Base-by-base conservation (phyloP, 192 early-diverging fungal genomes). In the Coemansia sp. region DNA sequence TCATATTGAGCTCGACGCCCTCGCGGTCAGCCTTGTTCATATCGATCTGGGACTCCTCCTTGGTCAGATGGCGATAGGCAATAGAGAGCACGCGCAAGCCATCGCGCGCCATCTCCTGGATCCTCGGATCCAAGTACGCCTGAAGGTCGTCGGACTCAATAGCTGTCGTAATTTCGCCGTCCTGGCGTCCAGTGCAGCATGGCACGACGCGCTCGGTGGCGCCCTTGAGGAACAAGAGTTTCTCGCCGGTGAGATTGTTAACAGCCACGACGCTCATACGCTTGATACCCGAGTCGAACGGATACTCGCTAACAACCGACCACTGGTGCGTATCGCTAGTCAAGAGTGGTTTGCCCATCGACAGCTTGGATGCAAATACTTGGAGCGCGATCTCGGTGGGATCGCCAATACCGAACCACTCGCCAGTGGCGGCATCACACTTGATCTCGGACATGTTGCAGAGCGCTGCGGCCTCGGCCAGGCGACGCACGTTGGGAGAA, bases 321-420 rank as follows among this genome's bases (percentile, higher is more conserved):
- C 87, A 90, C 17, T 82, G 77, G 66, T 77, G 44, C 50, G 71
- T 64, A 62, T 57, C 42, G 45, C 62, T 64, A 23, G 74, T 69
- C 73, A 96, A 86, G 66, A 67, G 76, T 4, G 89, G 90, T 55
- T 94, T 90, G 42, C 89, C 82, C 77, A 93, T 86, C 0, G 89
- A 85, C n/a, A 90, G 82, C 73, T 96, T 95, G 63, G 90, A 77
- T 1, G 94, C 89, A 61, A 93, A 91, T 10, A 94, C 91, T 51
- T 94, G 90, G 64, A 98, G 88, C 23, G 95, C 93, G 63, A 96
- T 89, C 76, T 98, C 96, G 1, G 96, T 97, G 14, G 96, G 93
- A 68, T 98, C 96, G 46, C 95, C 94, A 51, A 90, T 87, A 37
- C 88, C 76, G 48, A 84, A 87, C 90, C 92, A 94, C 29, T 88